Conservation (phyloP, 768 basidiomycete species). For the Gloeopeniophorella convolvens region DNA sequence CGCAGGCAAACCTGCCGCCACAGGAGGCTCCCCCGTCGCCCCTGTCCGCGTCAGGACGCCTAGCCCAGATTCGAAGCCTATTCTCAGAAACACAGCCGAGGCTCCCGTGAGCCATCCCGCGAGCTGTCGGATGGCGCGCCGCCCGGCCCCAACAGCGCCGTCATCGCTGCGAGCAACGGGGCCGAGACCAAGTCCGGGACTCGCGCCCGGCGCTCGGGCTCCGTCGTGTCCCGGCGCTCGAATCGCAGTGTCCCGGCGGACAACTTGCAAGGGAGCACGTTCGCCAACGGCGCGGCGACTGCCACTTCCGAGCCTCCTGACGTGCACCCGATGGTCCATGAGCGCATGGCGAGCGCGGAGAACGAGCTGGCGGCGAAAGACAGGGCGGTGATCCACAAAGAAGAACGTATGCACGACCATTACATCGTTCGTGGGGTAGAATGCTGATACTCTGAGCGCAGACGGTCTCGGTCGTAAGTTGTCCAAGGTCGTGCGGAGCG, state of each 20-base stretch:
- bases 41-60: background rate
- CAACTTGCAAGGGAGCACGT: slow-evolving; percentile 29
- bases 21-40: background rate
- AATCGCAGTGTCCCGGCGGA: background rate
- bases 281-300: slow-evolving; percentile 48
- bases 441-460: no score
- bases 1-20: background rate
- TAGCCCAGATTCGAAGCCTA: background rate
- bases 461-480: slow-evolving; percentile 55
- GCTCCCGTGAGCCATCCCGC: background rate
- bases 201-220: background rate
- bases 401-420: slow-evolving; percentile 52
- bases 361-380: slow-evolving; percentile 43
- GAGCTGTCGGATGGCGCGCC: background rate
- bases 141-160: background rate
- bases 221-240: slow-evolving; percentile 2
- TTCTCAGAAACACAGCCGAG: background rate
- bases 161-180: no score
- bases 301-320: slow-evolving; percentile 41
- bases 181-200: background rate
- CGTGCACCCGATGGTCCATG: slow-evolving; percentile 31
- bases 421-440: no score
- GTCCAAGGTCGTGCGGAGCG: slow-evolving; percentile 63
- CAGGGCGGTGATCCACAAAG: slow-evolving; percentile 43
- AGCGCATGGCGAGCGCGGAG: slow-evolving; percentile 43